Evolutionary conservation across 805 yeast genomes (phyloP), one percentile per base, ranked within the genome.

Genomic region (Candida stauntonica): DNA sequence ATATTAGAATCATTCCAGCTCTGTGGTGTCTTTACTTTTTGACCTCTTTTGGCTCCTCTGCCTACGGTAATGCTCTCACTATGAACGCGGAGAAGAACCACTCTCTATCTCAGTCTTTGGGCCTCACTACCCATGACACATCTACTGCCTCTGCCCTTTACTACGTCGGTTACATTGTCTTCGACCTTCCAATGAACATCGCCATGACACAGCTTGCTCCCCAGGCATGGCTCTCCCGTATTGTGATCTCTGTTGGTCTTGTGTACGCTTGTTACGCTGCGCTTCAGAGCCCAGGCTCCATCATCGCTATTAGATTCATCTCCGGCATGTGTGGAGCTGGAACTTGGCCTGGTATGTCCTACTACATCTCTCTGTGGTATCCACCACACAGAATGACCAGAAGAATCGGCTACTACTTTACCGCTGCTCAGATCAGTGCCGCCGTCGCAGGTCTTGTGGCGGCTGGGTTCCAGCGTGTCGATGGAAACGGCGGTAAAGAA

Each of bases 391-490:
- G 93, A 43, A 74, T 79, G 48, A 84, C 94, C 3, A 72, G 75
- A 46, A 68, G 96, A 55, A 82, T 86, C 46, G 96, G 96, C 2
- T 86, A 82, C 63, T 86, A 86, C 60, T 86, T 81, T 61, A 86
- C 95, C 2, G 96, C 96, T 16, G 94, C 96, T 1, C 96, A 86
- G 61, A 58, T 86, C n/a, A 79, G 89, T 31, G 89, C 95, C 1
- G 79, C 95, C n/a, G 91, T 78, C 7, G 88, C 89, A 7, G 95
- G 95, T 29, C 70, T 86, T 39, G 86, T 86, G 12, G 75, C 84
- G 39, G 96, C 95, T 3, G 95, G 94, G 0, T 84, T 86, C 66
- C 95, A 86, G 57, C 79, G 74, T 47, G 81, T 86, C 77, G 89
- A 86, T 56, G 81, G 80, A 43, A 63, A 49, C 14, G 63, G 75